phyloP scores from a whole-genome alignment of 306 rosid genomes.

The Casuarina glauca region DNA sequence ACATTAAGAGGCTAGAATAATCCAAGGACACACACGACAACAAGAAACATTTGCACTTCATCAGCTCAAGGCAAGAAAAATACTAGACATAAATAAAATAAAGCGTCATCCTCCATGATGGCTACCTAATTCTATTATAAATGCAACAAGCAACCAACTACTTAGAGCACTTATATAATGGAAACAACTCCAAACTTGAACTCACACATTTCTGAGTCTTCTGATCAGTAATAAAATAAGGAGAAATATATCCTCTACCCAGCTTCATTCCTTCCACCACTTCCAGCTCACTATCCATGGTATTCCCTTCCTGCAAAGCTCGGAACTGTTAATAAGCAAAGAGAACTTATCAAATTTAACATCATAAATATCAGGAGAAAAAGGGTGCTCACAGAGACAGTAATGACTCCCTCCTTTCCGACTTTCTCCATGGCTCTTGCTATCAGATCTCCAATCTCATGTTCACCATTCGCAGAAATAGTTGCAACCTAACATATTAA shows the following conservation, averaged over 20 bases:
- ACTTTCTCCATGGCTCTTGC: conserved; percentile 99
- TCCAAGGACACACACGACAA: not conserved
- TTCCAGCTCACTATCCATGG: conserved; percentile 91
- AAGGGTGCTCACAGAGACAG: conserved; percentile 65
- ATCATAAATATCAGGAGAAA: conserved; percentile 14
- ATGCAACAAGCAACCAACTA: not conserved
- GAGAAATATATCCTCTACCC: conserved; percentile 81
- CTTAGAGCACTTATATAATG: not conserved
- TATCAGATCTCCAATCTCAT: conserved; percentile 84
- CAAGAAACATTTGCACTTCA: not conserved
- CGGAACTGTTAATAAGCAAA: conserved; percentile 25
- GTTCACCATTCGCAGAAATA: conserved; percentile 94
- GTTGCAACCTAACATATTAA: conserved; percentile 70
- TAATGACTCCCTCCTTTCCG: conserved; percentile 95
- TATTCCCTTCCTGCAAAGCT: conserved; percentile 79
- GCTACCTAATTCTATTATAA: not conserved
- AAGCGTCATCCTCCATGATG: conserved; percentile 4
- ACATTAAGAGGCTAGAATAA: not conserved
- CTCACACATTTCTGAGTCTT: conserved; percentile 95
- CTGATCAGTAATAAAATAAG: conserved; percentile 83
- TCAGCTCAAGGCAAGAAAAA: not conserved
- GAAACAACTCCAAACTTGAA: conserved; percentile 19
- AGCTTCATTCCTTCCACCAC: conserved; percentile 98
- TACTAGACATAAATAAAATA: not conserved
- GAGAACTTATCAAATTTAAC: conserved; percentile 4